Evolutionary conservation across 257 asterid genomes (phyloP), one percentile per base, ranked within the genome.

Genomic region (Plantago major): DNA sequence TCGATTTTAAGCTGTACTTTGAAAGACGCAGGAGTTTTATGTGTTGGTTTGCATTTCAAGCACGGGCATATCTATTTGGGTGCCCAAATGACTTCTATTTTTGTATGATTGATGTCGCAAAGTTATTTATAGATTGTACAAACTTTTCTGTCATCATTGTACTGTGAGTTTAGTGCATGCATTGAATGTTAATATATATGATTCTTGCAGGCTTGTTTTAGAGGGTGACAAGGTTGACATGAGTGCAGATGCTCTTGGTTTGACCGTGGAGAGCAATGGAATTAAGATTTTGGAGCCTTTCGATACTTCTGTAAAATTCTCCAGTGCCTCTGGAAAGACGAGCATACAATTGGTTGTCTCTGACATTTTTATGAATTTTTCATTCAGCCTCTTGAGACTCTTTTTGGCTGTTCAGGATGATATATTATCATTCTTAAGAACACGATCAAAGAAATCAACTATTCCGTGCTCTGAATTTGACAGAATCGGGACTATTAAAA

Each of bases 201-300:
- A 73, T 68, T 49, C 60, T 68, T 80, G 73, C 89, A 92, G 99
- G 90, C 73, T 92, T 72, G 88, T 84, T 71, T 59, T 86, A 66
- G 83, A 86, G 73, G 97, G 91, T 8, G 79, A 75, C 64, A 78
- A 82, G n/a, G 56, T 79, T 47, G 84, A 92, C 65, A 69, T 89
- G 84, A 78, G 66, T 78, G 97, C 91, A 16, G 78, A 81, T 42
- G 84, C 76, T 70, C 84, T 84, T 80, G 97, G 89, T 58, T 76
- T 92, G 58, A 89, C 89, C 61, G 71, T 92, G 96, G 99, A 92
- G 83, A 89, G 99, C 86, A 92, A 89, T 73, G 99, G 97, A 68
- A 75, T 92, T 62, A 80, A 81, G 71, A 87, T 92, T 69, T 79
- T 92, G 86, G 99, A 92, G 80, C 99, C 97, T 67, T 89, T 92